These are phyloP conservation scores for Henckelia pumila DNA, from an alignment of 257 asterid genomes.

Conservation along the genomic window DNA sequence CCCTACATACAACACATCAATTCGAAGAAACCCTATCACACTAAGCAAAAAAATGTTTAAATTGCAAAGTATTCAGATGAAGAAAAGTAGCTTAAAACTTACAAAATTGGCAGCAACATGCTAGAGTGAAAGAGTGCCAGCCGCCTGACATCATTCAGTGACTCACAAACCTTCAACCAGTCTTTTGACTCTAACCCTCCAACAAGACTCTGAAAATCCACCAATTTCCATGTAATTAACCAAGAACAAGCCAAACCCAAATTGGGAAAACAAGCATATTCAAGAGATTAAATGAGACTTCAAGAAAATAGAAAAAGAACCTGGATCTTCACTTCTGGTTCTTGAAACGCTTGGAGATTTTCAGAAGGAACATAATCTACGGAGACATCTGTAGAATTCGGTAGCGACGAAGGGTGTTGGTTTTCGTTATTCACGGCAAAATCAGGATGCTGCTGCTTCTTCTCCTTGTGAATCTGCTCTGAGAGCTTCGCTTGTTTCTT, in stretches of 20 bases:
- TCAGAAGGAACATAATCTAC: constrained; percentile 74
- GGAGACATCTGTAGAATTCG: constrained; percentile 45
- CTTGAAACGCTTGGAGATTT: constrained; percentile 49
- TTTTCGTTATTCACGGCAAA: constrained; percentile 70
- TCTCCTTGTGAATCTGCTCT: constrained; percentile 39
- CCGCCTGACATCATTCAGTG: constrained; percentile 73
- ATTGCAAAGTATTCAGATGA: not conserved
- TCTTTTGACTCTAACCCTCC: constrained; percentile 90
- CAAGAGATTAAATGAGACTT: not conserved
- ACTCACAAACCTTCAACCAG: constrained; percentile 91
- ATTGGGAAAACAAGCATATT: not conserved
- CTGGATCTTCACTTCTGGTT: constrained; percentile 64
- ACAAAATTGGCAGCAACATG: constrained; percentile 72
- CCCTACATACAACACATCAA: constrained; percentile 41
- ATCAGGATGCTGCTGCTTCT: constrained; percentile 29
- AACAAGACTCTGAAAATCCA: constrained; percentile 57
- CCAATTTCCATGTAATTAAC: not conserved
- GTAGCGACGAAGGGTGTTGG: constrained; percentile 39
- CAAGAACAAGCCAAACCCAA: not conserved
- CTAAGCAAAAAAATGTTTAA: not conserved
- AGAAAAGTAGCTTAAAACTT: constrained; percentile 33
- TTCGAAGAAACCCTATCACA: constrained; percentile 1
- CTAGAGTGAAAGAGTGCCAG: constrained; percentile 67
- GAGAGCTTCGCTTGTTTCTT: constrained; percentile 65
- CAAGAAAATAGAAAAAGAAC: constrained; percentile 29